phyloP scores from a whole-genome alignment of 129 eudicot genomes.

The Helianthus tuberosus region DNA sequence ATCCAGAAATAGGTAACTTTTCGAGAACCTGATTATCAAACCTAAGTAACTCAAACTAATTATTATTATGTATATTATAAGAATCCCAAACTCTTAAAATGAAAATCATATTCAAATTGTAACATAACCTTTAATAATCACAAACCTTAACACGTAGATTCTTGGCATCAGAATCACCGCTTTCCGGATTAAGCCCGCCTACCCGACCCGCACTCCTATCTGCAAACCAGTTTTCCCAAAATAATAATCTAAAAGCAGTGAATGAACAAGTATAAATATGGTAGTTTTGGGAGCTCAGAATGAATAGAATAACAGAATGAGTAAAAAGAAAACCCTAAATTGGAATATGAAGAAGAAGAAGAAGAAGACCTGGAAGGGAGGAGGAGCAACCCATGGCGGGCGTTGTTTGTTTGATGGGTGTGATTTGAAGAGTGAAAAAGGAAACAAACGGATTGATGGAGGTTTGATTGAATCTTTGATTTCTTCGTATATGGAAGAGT shows the following conservation, averaged over 20 bases:
- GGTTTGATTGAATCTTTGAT: conserved; percentile 13
- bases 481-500: conserved; percentile 24
- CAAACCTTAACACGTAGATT: conserved; percentile 80
- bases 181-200: conserved; percentile 61
- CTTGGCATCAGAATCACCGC: conserved; percentile 60
- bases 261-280: conserved; percentile 4
- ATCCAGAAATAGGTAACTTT: neutral
- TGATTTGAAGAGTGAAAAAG: conserved; percentile 11
- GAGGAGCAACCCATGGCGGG: conserved; percentile 68
- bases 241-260: neutral
- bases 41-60: neutral
- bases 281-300: neutral
- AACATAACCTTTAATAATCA: neutral
- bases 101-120: neutral
- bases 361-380: conserved; percentile 56
- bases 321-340: conserved; percentile 19
- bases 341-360: neutral
- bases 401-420: conserved; percentile 16
- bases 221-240: conserved; percentile 31
- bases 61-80: neutral
- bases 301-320: neutral
- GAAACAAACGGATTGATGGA: conserved; percentile 8
- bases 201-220: conserved; percentile 64
- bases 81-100: neutral
- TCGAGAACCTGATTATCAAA: neutral